These are phyloP conservation scores for Fraxinus floribunda DNA, from an alignment of 305 asterid genomes.

Conservation along the genomic window DNA sequence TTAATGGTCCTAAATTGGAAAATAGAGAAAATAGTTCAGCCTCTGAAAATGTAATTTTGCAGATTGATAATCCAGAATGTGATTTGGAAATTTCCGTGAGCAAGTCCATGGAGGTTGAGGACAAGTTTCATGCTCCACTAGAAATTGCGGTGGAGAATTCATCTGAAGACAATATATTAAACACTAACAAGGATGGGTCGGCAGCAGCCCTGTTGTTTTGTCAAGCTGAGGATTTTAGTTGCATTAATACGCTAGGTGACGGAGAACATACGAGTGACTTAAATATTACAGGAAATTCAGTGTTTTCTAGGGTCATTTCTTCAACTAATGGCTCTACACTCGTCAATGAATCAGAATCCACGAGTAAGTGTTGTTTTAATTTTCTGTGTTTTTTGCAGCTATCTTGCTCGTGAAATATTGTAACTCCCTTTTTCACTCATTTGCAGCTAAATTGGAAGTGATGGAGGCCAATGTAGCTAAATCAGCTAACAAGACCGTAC, in stretches of 20 bases:
- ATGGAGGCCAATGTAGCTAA: constrained; percentile 24
- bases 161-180: constrained; percentile 20
- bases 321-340: constrained; percentile 11
- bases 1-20: constrained; percentile 16
- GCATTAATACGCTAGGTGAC: neutral
- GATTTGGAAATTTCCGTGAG: constrained; percentile 21
- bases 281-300: constrained; percentile 21
- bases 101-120: constrained; percentile 18
- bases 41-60: constrained; percentile 9
- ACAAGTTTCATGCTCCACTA: neutral
- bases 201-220: constrained; percentile 18
- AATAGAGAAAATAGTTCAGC: constrained; percentile 19
- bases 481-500: neutral
- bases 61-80: constrained; percentile 2
- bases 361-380: constrained; percentile 23
- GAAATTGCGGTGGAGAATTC: constrained; percentile 20
- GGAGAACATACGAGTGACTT: constrained; percentile 23
- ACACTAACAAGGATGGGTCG: constrained; percentile 19
- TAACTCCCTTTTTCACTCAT: neutral
- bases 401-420: neutral
- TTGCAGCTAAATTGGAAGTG: constrained; percentile 34
- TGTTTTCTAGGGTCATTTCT: constrained; percentile 19
- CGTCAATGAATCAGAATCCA: constrained; percentile 21
- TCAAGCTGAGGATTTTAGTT: constrained; percentile 23
- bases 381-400: neutral